Percentiles rank a stretch among this genome's conserved stretches.
Evolutionary conservation across 148 eudicot species (phyloP).

Genomic region (Camellia lanceoleosa): DNA sequence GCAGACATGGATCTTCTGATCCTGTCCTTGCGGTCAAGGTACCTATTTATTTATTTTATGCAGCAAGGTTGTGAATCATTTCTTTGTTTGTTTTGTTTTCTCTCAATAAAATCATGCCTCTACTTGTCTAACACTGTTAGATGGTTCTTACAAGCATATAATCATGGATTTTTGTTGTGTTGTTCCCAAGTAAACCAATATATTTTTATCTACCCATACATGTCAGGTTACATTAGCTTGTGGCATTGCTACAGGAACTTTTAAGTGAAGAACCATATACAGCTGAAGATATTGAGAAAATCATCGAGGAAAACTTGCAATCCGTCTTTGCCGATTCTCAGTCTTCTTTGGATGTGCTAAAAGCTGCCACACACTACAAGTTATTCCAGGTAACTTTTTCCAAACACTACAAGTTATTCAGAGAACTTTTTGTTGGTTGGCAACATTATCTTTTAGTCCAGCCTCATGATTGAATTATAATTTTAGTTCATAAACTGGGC

Average conservation of each 20-base stretch:
- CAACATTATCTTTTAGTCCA: background rate
- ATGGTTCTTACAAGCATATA: background rate
- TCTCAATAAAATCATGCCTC: no score
- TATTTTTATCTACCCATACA: background rate
- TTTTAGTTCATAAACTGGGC: background rate
- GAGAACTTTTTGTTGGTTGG: background rate
- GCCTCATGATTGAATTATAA: background rate
- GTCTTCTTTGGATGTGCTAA: conserved; percentile 79
- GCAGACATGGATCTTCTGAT: conserved; percentile 68
- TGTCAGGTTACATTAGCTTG: conserved; percentile 4
- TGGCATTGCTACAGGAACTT: conserved; percentile 46
- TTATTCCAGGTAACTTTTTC: conserved; percentile 62
- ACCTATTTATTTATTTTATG: conserved; percentile 13
- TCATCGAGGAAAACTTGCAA: conserved; percentile 45
- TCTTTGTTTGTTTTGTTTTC: background rate
- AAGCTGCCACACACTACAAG: conserved; percentile 75
- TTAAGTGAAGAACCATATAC: conserved; percentile 80
- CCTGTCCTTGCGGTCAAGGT: conserved; percentile 93
- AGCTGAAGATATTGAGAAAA: conserved; percentile 67
- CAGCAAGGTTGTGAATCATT: background rate
- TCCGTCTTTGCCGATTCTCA: conserved; percentile 70
- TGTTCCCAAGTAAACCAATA: background rate
- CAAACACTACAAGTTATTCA: no score
- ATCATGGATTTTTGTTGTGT: background rate
- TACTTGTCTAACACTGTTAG: no score